Base-by-base conservation (phyloP, 208 protist genomes). In the Leishmania lainsoni region DNA sequence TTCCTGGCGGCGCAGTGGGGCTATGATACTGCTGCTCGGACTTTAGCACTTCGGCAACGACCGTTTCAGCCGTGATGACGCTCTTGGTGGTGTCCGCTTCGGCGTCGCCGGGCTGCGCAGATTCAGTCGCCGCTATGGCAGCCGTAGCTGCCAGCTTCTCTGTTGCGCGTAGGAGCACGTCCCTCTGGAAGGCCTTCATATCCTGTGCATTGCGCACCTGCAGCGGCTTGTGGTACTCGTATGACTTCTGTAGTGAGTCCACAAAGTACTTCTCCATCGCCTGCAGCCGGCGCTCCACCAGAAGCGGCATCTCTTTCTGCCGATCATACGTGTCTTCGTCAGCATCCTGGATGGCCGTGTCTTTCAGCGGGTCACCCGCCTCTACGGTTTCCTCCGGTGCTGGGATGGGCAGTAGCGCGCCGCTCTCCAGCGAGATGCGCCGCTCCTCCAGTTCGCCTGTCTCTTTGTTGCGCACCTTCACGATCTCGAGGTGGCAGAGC, bases 211-310 rank as follows among this genome's bases (percentile, higher is more conserved):
- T 96, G 49, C 75, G 56, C 81, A 65, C 68, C 29, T 86, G 89
- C 52, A 94, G 87, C 9, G 85, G 68, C 29, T 86, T 76, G 72
- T 97, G 94, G 71, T 91, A 96, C 61, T 90, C 87, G 78, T 97
- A 86, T 35, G 89, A 81, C 26, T 80, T 29, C 66, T 81, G 73
- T 22, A 97, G 90, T 26, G 81, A 85, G 10, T 85, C 14, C 58
- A 95, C 90, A 86, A 96, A 96, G 86, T 97, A 85, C n/a, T 95
- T 75, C 74, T 97, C 94, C 90, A 97, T 95, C 39, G 91, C 94
- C 0, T 89, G 89, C 75, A 97, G 89, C 1, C 90, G 88, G 12
- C 89, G 85, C 85, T 95, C 85, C 48, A 94, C 87, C 63, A 97
- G 83, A 56, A 95, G 73, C 51, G 92, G 85, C 78, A 93, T 87